These are phyloP conservation scores for Blastobotrys raffinosifermentans DNA, from an alignment of 1,139 yeast genomes.

Conservation along the genomic window DNA sequence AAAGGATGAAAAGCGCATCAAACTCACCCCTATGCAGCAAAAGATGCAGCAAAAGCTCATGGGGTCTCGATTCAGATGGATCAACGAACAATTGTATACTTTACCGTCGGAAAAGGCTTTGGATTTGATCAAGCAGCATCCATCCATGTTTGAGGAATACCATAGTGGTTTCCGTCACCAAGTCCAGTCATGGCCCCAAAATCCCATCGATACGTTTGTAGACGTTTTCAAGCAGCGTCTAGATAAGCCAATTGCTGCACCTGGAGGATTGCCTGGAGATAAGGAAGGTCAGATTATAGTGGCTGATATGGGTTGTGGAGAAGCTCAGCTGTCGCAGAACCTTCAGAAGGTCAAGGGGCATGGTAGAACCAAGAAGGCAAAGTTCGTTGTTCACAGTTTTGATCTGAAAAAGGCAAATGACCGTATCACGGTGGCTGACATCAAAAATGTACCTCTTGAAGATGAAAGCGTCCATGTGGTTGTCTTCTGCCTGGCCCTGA, in stretches of 20 bases:
- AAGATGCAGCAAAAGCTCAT: constrained; percentile 93
- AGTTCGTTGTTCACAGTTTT: constrained; percentile 71
- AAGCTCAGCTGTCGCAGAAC: constrained; percentile 76
- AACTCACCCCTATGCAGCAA: constrained; percentile 84
- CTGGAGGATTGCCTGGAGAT: constrained; percentile 77
- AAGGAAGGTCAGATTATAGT: constrained; percentile 50
- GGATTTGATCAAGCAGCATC: constrained; percentile 67
- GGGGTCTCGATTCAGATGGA: constrained; percentile 96
- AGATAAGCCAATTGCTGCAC: constrained; percentile 72
- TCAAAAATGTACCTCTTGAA: constrained; percentile 77
- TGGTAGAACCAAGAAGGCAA: constrained; percentile 34
- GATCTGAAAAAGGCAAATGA: constrained; percentile 85
- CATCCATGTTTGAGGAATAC: constrained; percentile 85
- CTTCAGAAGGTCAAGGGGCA: constrained; percentile 41
- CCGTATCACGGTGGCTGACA: constrained; percentile 91
- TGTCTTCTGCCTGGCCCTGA: constrained; percentile 83
- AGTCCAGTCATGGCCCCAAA: constrained; percentile 96
- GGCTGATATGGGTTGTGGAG: constrained; percentile 99
- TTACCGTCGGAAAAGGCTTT: constrained; percentile 74
- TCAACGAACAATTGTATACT: constrained; percentile 90
- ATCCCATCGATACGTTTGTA: constrained; percentile 88
- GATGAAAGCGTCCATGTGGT: constrained; percentile 79
- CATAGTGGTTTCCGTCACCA: constrained; percentile 94
- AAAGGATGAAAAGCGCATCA: constrained; percentile 26
- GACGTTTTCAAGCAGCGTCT: constrained; percentile 59